Conservation (phyloP, 1,284 basidiomycete species). For the Moesziomyces antarcticus region DNA sequence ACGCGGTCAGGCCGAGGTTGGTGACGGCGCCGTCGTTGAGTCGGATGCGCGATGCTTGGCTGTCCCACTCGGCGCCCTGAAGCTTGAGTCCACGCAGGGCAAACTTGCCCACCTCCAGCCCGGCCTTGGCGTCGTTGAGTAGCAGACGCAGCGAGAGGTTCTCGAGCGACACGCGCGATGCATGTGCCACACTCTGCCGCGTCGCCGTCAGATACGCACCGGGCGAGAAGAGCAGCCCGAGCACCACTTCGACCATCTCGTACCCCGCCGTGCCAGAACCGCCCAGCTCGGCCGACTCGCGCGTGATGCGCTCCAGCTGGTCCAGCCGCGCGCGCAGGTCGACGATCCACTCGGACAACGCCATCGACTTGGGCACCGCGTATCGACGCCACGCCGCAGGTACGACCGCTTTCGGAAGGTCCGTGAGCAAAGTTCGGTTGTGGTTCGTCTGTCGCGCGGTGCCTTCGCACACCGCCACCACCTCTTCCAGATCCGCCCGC, state of each 20-base stretch:
- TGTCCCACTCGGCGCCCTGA: constrained; percentile 59
- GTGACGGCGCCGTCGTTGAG: constrained; percentile 55
- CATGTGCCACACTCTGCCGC: constrained; percentile 61
- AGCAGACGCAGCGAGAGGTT: constrained; percentile 54
- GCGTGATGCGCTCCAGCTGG: constrained; percentile 47
- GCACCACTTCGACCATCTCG: constrained; percentile 54
- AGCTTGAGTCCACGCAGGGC: constrained; percentile 56
- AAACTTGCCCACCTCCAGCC: constrained; percentile 68
- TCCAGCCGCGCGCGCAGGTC: constrained; percentile 54
- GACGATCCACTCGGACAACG: constrained; percentile 59
- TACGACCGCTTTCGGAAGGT: constrained; percentile 56
- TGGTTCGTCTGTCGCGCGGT: constrained; percentile 60
- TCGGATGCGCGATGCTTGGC: constrained; percentile 21
- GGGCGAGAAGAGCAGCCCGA: constrained; percentile 59
- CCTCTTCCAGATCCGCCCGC: constrained; percentile 51
- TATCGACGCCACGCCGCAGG: constrained; percentile 58
- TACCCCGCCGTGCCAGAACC: constrained; percentile 19
- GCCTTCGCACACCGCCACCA: constrained; percentile 55
- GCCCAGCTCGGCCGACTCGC: constrained; percentile 21
- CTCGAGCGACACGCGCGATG: constrained; percentile 53
- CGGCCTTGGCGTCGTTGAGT: constrained; percentile 30
- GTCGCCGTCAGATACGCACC: constrained; percentile 66
- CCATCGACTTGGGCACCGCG: constrained; percentile 50
- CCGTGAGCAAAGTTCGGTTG: constrained; percentile 52
- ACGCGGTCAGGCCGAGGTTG: constrained; percentile 45